Evolutionary conservation across 2,329 filamentous ascomycete genomes (phyloP).

Genomic region (Zymoseptoria pseudotritici): DNA sequence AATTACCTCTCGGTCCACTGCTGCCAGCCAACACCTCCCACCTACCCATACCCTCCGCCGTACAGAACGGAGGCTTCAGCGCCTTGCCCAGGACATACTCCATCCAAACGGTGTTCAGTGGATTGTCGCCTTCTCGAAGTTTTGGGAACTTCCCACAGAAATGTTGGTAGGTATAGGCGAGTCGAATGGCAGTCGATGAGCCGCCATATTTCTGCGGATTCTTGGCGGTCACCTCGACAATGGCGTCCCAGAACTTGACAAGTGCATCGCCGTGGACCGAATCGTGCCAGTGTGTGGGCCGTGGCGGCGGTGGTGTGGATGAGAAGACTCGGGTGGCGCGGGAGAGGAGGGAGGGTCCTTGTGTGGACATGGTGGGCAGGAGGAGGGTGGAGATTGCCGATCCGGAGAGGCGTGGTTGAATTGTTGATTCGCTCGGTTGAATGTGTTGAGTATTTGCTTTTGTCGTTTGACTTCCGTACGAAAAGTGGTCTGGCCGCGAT

Average conservation of each 20-base stretch:
- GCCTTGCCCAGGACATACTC: conserved; percentile 23
- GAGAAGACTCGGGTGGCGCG: conserved; percentile 15
- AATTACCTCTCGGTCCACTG: conserved; percentile 18
- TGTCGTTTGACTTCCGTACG: conserved; percentile 1
- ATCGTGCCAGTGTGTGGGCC: conserved; percentile 22
- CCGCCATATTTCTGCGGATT: conserved; percentile 5
- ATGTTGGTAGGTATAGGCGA: conserved; percentile 8
- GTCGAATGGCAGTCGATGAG: neutral
- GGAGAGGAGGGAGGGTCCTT: conserved; percentile 13
- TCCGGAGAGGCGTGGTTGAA: neutral
- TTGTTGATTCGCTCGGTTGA: neutral
- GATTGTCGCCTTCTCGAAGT: conserved; percentile 15
- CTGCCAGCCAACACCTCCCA: conserved; percentile 22
- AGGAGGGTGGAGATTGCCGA: neutral
- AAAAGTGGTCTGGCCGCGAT: neutral
- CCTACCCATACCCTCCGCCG: conserved; percentile 19
- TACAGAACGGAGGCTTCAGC: conserved; percentile 20
- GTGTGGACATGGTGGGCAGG: conserved; percentile 1
- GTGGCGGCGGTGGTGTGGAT: conserved; percentile 14
- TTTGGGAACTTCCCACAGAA: conserved; percentile 19
- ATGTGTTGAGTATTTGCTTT: neutral
- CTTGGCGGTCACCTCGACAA: conserved; percentile 13
- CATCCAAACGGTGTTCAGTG: conserved; percentile 19
- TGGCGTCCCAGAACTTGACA: conserved; percentile 19
- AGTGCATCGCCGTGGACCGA: conserved; percentile 17